Evolutionary conservation across 2,329 filamentous ascomycete genomes (phyloP), one percentile per base, ranked within the genome.

Genomic region (Ophiocordyceps camponoti-floridani): DNA sequence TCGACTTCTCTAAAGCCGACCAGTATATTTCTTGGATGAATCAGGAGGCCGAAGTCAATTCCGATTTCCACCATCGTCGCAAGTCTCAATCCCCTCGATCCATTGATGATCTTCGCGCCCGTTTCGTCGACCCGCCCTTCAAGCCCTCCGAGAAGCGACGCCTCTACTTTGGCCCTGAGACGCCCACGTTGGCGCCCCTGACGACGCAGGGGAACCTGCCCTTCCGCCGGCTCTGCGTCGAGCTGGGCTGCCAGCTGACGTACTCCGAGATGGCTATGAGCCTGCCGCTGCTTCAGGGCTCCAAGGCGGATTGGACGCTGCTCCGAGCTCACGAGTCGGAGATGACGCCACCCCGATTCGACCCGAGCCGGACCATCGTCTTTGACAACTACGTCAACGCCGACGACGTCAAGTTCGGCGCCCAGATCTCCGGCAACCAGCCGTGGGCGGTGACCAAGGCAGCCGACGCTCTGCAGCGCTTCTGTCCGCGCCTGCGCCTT

Each of bases 221-320:
- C 1, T 98, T 94, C 67, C 81, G 91, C 46, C 77, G 91, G 43
- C 75, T 98, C 28, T 95, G 88, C 56, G 80, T 86, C 12, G 82
- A 88, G 45, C 73, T 96, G 23, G 91, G 91, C 33, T 88, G 87
- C 27, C 83, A 95, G 57, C 71, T 94, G 43, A 98, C 91, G 0
- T 98, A 94, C 67, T 96, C 89, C 0, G 91, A 98, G 63, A 98
- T 98, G 91, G 91, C 89, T 4, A 84, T 98, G 74, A 80, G 85
- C 27, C 67, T 94, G 61, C 88, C 89, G 10, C 65, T 98, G 40
- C 72, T 98, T 6, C 87, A 95, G 61, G 91, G 91, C 33, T 77
- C 83, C 50, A 93, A 89, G 63, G 73, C 80, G 2, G 91, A 98
- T 65, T 98, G 91, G 91, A 87, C 91, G 18, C 69, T 98, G 45